Conservation (phyloP, 192 early-diverging fungal species). For the Spizellomyces punctatus region DNA sequence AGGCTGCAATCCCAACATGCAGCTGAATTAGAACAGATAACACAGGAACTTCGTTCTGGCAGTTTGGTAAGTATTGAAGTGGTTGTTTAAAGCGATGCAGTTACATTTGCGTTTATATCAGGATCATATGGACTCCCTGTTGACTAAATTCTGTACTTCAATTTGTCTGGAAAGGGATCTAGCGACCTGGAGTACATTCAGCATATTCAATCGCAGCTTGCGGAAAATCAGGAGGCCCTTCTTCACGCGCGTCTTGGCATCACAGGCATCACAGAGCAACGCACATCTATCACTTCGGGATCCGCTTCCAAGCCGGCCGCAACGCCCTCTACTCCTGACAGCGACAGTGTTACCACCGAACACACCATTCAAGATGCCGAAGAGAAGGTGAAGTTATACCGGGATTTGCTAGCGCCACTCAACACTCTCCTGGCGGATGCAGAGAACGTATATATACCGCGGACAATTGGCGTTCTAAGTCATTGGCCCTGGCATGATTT, state of each 20-base stretch:
- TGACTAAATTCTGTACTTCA: too few relatives aligned
- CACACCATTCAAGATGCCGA: conserved; percentile 51
- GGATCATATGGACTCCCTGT: too few relatives aligned
- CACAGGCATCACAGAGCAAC: neutral
- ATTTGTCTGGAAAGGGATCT: conserved; percentile 3
- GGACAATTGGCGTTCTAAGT: conserved; percentile 70
- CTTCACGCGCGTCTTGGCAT: conserved; percentile 35
- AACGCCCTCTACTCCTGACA: neutral
- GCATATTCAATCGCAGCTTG: conserved; percentile 49
- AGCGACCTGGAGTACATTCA: conserved; percentile 51
- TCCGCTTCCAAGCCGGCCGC: conserved; percentile 1
- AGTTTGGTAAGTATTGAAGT: conserved; percentile 32
- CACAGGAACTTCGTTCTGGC: conserved; percentile 35
- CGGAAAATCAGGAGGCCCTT: conserved; percentile 45
- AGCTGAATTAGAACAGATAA: conserved; percentile 39
- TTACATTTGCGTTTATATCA: neutral
- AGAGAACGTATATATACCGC: conserved; percentile 70
- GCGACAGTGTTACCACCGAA: neutral
- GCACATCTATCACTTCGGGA: neutral
- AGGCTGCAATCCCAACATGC: conserved; percentile 31
- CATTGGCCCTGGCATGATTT: conserved; percentile 74
- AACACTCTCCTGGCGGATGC: conserved; percentile 51
- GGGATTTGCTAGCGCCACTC: conserved; percentile 65
- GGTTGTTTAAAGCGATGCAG: neutral
- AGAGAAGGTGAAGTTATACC: conserved; percentile 70